phyloP scores from a whole-genome alignment of 2,329 filamentous ascomycete genomes.

The Penicillium sp. region DNA sequence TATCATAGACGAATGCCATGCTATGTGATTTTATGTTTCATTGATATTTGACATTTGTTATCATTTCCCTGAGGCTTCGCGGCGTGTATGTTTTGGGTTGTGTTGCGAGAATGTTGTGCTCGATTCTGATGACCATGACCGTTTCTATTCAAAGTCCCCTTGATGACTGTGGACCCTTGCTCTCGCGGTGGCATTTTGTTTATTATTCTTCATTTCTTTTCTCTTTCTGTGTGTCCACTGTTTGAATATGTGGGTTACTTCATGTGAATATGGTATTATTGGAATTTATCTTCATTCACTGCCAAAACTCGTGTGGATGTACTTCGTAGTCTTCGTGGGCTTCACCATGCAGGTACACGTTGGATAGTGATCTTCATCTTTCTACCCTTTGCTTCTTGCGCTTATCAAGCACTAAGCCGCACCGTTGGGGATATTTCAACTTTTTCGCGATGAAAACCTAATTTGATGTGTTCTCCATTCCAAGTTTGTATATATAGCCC shows the following conservation, averaged over 20 bases:
- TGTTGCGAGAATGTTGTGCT: background rate
- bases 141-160: background rate
- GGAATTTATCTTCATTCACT: background rate
- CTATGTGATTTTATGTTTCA: slow-evolving; percentile 8
- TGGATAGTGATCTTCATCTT: too few relatives aligned
- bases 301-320: background rate
- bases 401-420: too few relatives aligned
- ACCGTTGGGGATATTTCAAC: too few relatives aligned
- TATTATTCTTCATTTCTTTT: background rate
- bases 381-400: too few relatives aligned
- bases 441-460: too few relatives aligned
- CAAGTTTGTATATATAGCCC: too few relatives aligned
- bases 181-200: background rate
- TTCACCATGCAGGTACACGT: background rate
- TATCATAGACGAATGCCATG: slow-evolving; percentile 24
- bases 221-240: slow-evolving; percentile 6
- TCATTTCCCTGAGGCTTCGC: background rate
- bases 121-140: slow-evolving; percentile 1
- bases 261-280: slow-evolving; percentile 24
- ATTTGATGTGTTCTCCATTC: too few relatives aligned
- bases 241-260: slow-evolving; percentile 19
- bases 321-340: background rate
- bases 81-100: slow-evolving; percentile 10
- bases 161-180: background rate
- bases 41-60: background rate